Base-by-base conservation (phyloP, 2,329 filamentous ascomycete species). In the Fusarium equiseti region DNA sequence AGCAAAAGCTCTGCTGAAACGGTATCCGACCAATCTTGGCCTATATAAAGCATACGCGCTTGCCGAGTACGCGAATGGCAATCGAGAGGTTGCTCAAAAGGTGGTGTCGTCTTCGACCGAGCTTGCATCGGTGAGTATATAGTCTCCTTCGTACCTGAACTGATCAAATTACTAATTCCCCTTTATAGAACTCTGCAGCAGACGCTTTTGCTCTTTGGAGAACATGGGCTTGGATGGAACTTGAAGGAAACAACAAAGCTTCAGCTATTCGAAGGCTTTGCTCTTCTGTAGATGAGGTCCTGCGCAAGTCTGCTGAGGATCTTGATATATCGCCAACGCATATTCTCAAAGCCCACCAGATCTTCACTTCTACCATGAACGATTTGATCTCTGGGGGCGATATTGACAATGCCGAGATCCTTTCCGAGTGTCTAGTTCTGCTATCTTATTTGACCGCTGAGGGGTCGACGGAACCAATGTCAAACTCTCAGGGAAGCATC, bases 11-110 rank as follows among this genome's bases (percentile, higher is more conserved):
- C 82, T 97, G 0, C 80, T 98, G n/a, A 95, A 92, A 76, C 85
- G 85, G 50, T 87, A 88, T 59, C 84, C 90, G 0, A 84, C 88
- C 2, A 91, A 89, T 72, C 78, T 92, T 5, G 82, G 84, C 16
- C 82, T 98, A 1, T 98, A 97, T 79, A 92, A 94, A 71, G 89
- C 90, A 1, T 97, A 95, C 75, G 93, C 91, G 0, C 80, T 93
- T 16, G 88, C 94, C 6, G 93, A 97, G 78, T 85, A 81, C 70
- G 82, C 83, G 2, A 86, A 85, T 31, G 88, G 85, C 0, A 90
- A 91, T 26, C 71, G 77, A 3, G 83, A 87, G 1, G 82, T 88
- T 49, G 90, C 91, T 7, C 81, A 84, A 24, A 89, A 88, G 54
- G 89, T 96, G 1, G 87, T 95, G 73, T 78, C 84, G 3, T 91